Base-by-base conservation (phyloP, 2,329 filamentous ascomycete species). In the Colletotrichum coccodes region DNA sequence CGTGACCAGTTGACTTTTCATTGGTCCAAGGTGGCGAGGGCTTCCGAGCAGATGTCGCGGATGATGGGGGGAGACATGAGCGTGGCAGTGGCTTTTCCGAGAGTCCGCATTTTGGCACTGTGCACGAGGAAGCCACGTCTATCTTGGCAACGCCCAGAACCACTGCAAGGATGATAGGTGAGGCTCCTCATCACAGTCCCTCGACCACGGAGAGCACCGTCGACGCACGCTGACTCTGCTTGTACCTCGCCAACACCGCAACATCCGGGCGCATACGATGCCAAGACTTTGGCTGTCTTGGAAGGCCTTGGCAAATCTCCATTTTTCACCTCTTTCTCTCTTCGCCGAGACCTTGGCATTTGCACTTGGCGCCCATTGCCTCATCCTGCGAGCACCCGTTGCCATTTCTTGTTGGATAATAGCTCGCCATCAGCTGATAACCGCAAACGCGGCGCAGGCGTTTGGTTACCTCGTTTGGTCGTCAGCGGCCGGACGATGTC, bases 251-350 rank as follows among this genome's bases (percentile, higher is more conserved):
- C 66, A 68, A 50, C 66, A 68, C 66, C 66, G 66, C 49, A 32
- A 68, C 66, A 68, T 68, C 66, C 66, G 66, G 66, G 66, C 61
- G 66, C 66, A 68, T 68, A 68, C 61, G 40, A 68, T 68, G 66
- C 66, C 66, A 68, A 68, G 66, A 68, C 66, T 65, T 60, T 68
- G 66, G 66, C 61, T 68, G 61, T 68, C 65, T 68, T 68, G 66
- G 61, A 4, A 30, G 49, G 66, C 56, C 66, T 68, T 68, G 66
- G 66, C 66, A 68, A 68, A 68, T 65, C 42, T 68, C 61, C 61
- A 68, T 32, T 60, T 65, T 68, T 32, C 40, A 64, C 66, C 49
- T 30, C 53, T 36, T 23, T 60, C 40, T 68, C 61, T 61, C 54
- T 68, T 68, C 32, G 61, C 65, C 47, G 42, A 65, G 61, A 64